Percentiles rank a stretch among this genome's conserved stretches.
These are phyloP conservation scores for Chernovozyma sophiae-reginae DNA, from an alignment of 1,139 yeast genomes.

Conservation along the genomic window DNA sequence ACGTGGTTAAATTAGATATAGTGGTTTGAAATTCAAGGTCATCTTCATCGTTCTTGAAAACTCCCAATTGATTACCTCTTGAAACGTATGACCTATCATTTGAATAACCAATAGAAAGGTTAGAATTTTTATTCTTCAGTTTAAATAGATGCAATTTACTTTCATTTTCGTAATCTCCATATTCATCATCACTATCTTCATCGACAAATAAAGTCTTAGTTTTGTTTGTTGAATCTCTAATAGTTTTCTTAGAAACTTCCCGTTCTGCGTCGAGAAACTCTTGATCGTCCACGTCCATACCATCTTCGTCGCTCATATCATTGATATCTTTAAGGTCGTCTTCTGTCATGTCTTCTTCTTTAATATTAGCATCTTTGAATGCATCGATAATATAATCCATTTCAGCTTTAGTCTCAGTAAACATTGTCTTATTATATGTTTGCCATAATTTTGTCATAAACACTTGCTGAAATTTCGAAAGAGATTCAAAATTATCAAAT, in stretches of 20 bases:
- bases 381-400: slow-evolving; percentile 25
- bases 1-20: slow-evolving; percentile 54
- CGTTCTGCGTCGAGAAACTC: slow-evolving; percentile 11
- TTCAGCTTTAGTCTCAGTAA: slow-evolving; percentile 24
- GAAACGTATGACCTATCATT: slow-evolving; percentile 75
- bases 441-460: slow-evolving; percentile 63
- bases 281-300: slow-evolving; percentile 10
- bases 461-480: slow-evolving; percentile 48
- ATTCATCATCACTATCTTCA: slow-evolving; percentile 21
- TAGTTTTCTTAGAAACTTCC: slow-evolving; percentile 12
- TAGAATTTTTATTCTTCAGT: slow-evolving; percentile 47
- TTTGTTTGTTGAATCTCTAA: slow-evolving; percentile 4
- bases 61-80: slow-evolving; percentile 77
- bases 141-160: slow-evolving; percentile 8
- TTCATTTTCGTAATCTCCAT: slow-evolving; percentile 16
- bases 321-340: slow-evolving; percentile 10
- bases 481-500: slow-evolving; percentile 38
- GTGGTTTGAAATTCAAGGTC: slow-evolving; percentile 63
- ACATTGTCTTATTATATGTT: slow-evolving; percentile 45
- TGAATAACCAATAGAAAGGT: slow-evolving; percentile 64
- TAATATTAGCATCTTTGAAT: slow-evolving; percentile 24
- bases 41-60: slow-evolving; percentile 57
- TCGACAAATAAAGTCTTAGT: slow-evolving; percentile 10
- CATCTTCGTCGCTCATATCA: slow-evolving; percentile 11
- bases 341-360: slow-evolving; percentile 21